phyloP scores from a whole-genome alignment of 176 grass and related monocot genomes.

The sorghum (Sorghum bicolor) region Sorghum_bicolor_NCBIv3 NC_012874.2:4280001-4280500 shows the following conservation, averaged over 20 bases:
- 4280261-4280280: slow-evolving; percentile 44
- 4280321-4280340: slow-evolving; percentile 49
- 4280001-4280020: slow-evolving; percentile 16
- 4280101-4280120: slow-evolving; percentile 64
- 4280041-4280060: slow-evolving; percentile 38
- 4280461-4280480: slow-evolving; percentile 9
- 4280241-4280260: slow-evolving; percentile 22
- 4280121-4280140: slow-evolving; percentile 62
- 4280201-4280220: slow-evolving; percentile 44
- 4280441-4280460: slow-evolving; percentile 19
- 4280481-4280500: slow-evolving; percentile 24
- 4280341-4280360: slow-evolving; percentile 79
- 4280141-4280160: slow-evolving; percentile 55
- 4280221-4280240: slow-evolving; percentile 86
- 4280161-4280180: slow-evolving; percentile 43
- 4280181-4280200: neutral
- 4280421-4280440: slow-evolving; percentile 31
- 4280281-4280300: slow-evolving; percentile 43
- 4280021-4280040: slow-evolving; percentile 16
- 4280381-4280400: slow-evolving; percentile 37
- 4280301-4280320: slow-evolving; percentile 38
- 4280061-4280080: slow-evolving; percentile 53
- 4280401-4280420: slow-evolving; percentile 39
- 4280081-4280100: slow-evolving; percentile 74
- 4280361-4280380: slow-evolving; percentile 70